A percentile compares a stretch with the other conserved stretches of the same genome.
These are phyloP conservation scores for Tephrocybe sp. DNA, from an alignment of 768 basidiomycete genomes.

Conservation along the genomic window DNA sequence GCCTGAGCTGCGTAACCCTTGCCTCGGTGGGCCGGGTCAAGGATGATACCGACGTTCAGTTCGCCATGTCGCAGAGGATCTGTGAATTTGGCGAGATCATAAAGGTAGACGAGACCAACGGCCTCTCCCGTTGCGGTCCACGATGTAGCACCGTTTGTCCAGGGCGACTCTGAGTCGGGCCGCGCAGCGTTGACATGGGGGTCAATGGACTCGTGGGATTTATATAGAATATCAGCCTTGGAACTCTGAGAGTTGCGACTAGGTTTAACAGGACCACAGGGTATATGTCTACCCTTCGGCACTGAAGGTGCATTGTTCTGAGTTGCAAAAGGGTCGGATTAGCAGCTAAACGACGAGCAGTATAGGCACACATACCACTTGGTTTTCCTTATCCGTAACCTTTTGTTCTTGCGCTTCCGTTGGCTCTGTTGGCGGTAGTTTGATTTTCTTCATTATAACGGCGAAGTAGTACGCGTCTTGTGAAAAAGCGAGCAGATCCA, in stretches of 20 bases:
- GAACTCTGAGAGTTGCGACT: no score
- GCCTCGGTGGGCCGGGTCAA: slow-evolving; percentile 33
- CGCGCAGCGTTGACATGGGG: no score
- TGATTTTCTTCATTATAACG: slow-evolving; percentile 26
- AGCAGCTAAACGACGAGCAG: no score
- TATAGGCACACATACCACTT: not conserved
- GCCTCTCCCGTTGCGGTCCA: slow-evolving; percentile 7
- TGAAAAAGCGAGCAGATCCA: slow-evolving; percentile 42
- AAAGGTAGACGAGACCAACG: slow-evolving; percentile 45
- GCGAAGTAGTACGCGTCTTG: slow-evolving; percentile 35
- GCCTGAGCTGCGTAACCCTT: slow-evolving; percentile 46
- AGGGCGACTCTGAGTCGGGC: no score
- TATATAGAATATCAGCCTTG: no score
- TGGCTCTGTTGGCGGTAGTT: not conserved
- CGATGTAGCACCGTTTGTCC: no score
- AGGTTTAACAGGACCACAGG: no score
- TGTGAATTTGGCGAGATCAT: slow-evolving; percentile 22
- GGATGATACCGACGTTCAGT: slow-evolving; percentile 53
- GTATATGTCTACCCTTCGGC: not conserved
- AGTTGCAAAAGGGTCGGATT: no score
- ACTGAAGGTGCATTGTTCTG: not conserved
- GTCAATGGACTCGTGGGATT: no score
- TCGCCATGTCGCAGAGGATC: slow-evolving; percentile 37
- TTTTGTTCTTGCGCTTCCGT: not conserved
- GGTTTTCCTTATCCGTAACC: not conserved